Evolutionary conservation across 2,329 filamentous ascomycete species (phyloP), one percentile per base, ranked within the genome.

Genomic region (Penicillium sp.): DNA sequence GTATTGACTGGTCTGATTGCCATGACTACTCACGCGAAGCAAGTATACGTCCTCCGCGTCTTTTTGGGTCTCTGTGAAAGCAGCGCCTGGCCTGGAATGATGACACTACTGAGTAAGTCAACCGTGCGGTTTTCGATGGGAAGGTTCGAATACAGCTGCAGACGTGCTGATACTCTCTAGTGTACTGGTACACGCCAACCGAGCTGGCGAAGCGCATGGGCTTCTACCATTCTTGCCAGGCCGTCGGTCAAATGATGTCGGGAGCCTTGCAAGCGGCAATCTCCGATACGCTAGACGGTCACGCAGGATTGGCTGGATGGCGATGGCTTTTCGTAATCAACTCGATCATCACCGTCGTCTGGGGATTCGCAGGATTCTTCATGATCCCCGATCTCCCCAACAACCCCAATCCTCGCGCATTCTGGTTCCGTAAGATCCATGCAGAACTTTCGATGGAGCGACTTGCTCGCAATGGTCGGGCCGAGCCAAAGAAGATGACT

Each of bases 401-500:
- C 47, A 69, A 62, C 7, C 67, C 67, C 1, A 69, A 69, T 19
- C 67, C 67, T 0, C 63, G 64, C 22, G 62, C 63, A 4, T 61
- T 70, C 44, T 83, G 80, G 80, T 81, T 82, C 64, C 78, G 71
- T 13, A 70, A 74, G 16, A 69, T 70, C 2, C 76, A 82, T 55
- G 75, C 73, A 5, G 70, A 73, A 44, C 70, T 82, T 43, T 78
- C 80, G 0, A 76, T 79, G 69, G 73, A 76, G 33, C 72, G 81
- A 4, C 69, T 82, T 1, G 73, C 75, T 43, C 74, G 80, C 0
- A 73, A 82, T 59, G 75, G 76, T 6, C 76, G 80, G 24, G 76
- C 78, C 9, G 80, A 82, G 55, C 76, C 79, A 0, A 81, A 79
- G 68, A 74, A 70, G 37, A 78, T 82, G 60, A 78, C 74, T 2